These are phyloP conservation scores for Mrakia blollopis DNA, from an alignment of 768 basidiomycete species.

Conservation along the genomic window DNA sequence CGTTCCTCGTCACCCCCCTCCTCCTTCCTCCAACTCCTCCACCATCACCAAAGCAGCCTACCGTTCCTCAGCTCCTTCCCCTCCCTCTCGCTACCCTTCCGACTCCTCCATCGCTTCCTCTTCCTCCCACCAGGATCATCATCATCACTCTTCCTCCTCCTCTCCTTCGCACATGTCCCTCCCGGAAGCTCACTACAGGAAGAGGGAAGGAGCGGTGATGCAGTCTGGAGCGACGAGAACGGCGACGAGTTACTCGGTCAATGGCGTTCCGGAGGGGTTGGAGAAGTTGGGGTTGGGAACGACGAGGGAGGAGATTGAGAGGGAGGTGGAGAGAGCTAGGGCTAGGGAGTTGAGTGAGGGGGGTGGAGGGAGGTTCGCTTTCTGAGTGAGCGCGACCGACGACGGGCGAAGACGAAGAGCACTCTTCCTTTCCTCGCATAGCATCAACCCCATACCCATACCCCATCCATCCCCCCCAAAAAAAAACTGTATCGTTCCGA, in stretches of 20 bases:
- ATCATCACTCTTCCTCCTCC: too few species aligned
- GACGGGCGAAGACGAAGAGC: too few species aligned
- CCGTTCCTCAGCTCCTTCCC: neutral
- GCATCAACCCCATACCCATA: too few species aligned
- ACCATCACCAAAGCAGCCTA: constrained; percentile 7
- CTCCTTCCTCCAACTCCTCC: neutral
- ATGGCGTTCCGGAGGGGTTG: neutral
- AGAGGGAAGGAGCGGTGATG: too few species aligned
- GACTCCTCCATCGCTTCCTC: neutral
- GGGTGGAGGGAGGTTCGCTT: neutral
- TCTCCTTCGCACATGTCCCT: too few species aligned
- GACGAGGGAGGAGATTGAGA: neutral
- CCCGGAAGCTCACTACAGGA: too few species aligned
- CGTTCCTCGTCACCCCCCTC: constrained; percentile 12
- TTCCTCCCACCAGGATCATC: too few species aligned
- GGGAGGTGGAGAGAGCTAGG: constrained; percentile 1
- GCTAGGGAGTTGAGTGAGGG: neutral
- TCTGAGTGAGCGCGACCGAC: neutral
- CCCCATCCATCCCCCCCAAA: too few species aligned
- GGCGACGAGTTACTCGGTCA: too few species aligned
- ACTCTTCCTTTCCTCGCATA: too few species aligned
- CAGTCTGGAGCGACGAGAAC: too few species aligned
- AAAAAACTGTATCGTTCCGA: too few species aligned
- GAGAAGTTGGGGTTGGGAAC: neutral
- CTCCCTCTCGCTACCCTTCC: neutral